Percentiles rank a stretch among this genome's conserved stretches.
Conservation (phyloP, 352 stramenopile genomes). For the Phytopythium delawarense region DNA sequence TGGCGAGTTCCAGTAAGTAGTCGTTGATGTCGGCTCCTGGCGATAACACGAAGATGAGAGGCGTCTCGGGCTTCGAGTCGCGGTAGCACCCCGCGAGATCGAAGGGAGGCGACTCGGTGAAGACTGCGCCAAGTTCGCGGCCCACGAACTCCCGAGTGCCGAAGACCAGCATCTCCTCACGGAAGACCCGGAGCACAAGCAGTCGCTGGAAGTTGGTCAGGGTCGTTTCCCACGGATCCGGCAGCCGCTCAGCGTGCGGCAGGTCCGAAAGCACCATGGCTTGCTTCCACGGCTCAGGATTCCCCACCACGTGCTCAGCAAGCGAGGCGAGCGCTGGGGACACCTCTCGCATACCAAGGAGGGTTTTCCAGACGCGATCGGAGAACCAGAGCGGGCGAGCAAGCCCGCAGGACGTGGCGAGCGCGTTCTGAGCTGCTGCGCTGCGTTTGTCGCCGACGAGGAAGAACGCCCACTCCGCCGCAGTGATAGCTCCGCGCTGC, state of each 20-base stretch:
- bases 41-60: slow-evolving; percentile 93
- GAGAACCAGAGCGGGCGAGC: slow-evolving; percentile 63
- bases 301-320: slow-evolving; percentile 34
- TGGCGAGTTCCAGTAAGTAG: slow-evolving; percentile 89
- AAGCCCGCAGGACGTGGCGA: slow-evolving; percentile 27
- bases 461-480: slow-evolving; percentile 87
- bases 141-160: slow-evolving; percentile 84
- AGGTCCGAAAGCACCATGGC: slow-evolving; percentile 74
- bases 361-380: slow-evolving; percentile 70
- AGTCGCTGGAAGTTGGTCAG: slow-evolving; percentile 89
- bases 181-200: slow-evolving; percentile 86
- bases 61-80: slow-evolving; percentile 90
- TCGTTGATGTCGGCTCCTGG: slow-evolving; percentile 93
- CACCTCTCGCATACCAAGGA: slow-evolving; percentile 66
- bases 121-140: slow-evolving; percentile 71
- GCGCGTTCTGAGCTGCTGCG: slow-evolving; percentile 35
- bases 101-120: slow-evolving; percentile 90
- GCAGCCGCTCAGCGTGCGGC: slow-evolving; percentile 69
- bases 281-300: slow-evolving; percentile 66
- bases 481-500: slow-evolving; percentile 62
- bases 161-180: slow-evolving; percentile 90
- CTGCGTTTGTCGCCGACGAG: slow-evolving; percentile 84
- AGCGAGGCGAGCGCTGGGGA: slow-evolving; percentile 47
- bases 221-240: slow-evolving; percentile 59
- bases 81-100: slow-evolving; percentile 89